Conservation (phyloP, 2,329 filamentous ascomycete species). For the Pseudogymnoascus sp. region DNA sequence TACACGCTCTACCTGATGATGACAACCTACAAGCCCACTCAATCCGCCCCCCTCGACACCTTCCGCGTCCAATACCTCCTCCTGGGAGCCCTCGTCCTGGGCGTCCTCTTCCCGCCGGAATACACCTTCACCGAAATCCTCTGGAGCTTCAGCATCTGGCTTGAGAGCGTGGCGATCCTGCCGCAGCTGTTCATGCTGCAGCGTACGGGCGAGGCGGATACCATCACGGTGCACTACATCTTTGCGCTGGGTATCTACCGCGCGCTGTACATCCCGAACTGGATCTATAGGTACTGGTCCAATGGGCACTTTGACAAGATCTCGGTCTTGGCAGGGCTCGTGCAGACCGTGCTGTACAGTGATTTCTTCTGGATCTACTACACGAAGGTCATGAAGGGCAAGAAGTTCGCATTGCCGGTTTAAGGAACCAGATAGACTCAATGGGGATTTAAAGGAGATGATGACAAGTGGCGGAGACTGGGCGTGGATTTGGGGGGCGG, state of each 20-base stretch:
- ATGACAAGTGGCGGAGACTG: background rate
- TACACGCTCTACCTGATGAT: conserved; percentile 99
- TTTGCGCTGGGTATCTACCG: conserved; percentile 89
- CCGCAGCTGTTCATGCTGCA: conserved; percentile 98
- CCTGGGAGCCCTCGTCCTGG: conserved; percentile 69
- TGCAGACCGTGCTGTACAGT: conserved; percentile 93
- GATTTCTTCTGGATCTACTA: conserved; percentile 99
- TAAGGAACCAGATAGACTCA: conserved; percentile 35
- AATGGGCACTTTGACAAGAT: conserved; percentile 81
- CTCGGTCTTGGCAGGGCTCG: conserved; percentile 75
- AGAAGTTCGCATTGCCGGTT: conserved; percentile 80
- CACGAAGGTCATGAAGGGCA: conserved; percentile 84
- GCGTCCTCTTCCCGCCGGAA: conserved; percentile 73
- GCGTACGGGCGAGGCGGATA: conserved; percentile 93
- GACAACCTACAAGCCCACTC: conserved; percentile 92
- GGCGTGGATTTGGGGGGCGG: background rate
- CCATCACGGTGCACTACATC: conserved; percentile 97
- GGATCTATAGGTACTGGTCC: conserved; percentile 82
- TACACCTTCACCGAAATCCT: conserved; percentile 80
- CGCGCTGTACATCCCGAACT: conserved; percentile 96
- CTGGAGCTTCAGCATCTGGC: conserved; percentile 98
- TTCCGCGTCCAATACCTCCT: conserved; percentile 95
- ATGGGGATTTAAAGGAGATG: background rate
- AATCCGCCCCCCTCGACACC: conserved; percentile 93
- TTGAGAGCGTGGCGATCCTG: conserved; percentile 92